Evolutionary conservation across 1,139 yeast genomes (phyloP).

Genomic region (Pichia sp.): DNA sequence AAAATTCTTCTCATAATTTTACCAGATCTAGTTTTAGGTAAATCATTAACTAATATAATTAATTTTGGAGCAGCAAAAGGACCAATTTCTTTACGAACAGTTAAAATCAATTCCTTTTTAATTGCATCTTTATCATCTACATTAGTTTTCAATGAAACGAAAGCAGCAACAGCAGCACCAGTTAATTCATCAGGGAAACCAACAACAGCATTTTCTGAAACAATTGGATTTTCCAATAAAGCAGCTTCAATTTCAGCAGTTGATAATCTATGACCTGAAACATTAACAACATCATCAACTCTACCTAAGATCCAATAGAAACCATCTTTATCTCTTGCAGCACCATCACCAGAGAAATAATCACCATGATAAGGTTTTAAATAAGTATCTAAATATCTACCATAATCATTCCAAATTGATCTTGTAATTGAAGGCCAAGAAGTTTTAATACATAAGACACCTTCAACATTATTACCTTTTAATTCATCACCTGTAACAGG

Average conservation of each 20-base stretch:
- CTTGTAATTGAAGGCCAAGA: slow-evolving; percentile 80
- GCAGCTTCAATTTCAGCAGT: slow-evolving; percentile 84
- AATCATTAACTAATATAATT: slow-evolving; percentile 63
- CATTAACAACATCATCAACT: slow-evolving; percentile 78
- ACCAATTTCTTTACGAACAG: slow-evolving; percentile 74
- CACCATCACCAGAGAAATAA: slow-evolving; percentile 79
- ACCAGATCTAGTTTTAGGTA: slow-evolving; percentile 80
- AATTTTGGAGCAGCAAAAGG: slow-evolving; percentile 80
- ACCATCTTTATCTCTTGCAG: slow-evolving; percentile 71
- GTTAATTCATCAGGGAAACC: slow-evolving; percentile 77
- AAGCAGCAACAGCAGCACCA: slow-evolving; percentile 79
- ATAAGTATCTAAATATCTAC: slow-evolving; percentile 63
- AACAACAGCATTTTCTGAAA: slow-evolving; percentile 74
- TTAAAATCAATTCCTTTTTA: slow-evolving; percentile 61
- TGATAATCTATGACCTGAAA: slow-evolving; percentile 71
- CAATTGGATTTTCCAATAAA: slow-evolving; percentile 58
- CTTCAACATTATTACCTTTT: slow-evolving; percentile 57
- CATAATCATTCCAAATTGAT: slow-evolving; percentile 66
- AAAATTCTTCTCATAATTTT: slow-evolving; percentile 79
- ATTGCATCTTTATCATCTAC: slow-evolving; percentile 34
- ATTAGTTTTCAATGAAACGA: slow-evolving; percentile 54
- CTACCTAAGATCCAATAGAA: slow-evolving; percentile 76
- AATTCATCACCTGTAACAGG: slow-evolving; percentile 66
- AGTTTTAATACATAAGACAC: slow-evolving; percentile 62
- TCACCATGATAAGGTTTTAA: slow-evolving; percentile 61